Evolutionary conservation across 345 rosid species (phyloP), one percentile per base, ranked within the genome.

Genomic region (Salix purpurea): DNA sequence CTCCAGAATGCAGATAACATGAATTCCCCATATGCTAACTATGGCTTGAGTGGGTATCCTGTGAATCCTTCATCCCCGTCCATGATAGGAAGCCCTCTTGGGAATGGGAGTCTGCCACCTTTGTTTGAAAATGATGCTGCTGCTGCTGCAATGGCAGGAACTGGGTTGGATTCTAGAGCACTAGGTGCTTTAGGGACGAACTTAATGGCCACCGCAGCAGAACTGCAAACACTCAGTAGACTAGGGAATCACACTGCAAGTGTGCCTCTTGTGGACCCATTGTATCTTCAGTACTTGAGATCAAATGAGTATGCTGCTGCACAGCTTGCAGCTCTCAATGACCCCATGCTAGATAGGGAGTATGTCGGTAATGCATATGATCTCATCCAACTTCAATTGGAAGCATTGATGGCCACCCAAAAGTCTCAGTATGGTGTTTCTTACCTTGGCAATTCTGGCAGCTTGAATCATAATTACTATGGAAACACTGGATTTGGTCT

Each of bases 321-420:
- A n/a, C 90, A 90, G 79, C 79, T 88, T 58, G 88, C 84, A 14
- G 79, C 84, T 73, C 83, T 86, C 16, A 81, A 58, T 75, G 87
- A 90, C 12, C 84, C 87, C n/a, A 32, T 77, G 40, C 50, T 89
- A 78, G 88, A 85, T 23, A 81, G 84, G 75, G 87, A 84, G 36
- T 83, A 81, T 67, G 62, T 75, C 52, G 79, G 86, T 36, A 86
- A 88, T 85, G 81, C 91, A 28, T 91, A 88, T 39, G 90, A 91
- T 87, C 64, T 84, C 12, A 81, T 89, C 62, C 91, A 89, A 71
- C 92, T 86, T 73, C 87, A 91, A 79, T 28, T 88, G 10, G 90
- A 84, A 52, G 13, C 83, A 28, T 70, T 89, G 77, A 83, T 86
- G 66, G 73, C 87, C 2, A 78, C 89, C 54, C 90, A 80, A 72